Percentiles rank a stretch among this genome's conserved stretches.
Conservation (phyloP, 1,284 basidiomycete species). For the Ganoderma sinense region DNA sequence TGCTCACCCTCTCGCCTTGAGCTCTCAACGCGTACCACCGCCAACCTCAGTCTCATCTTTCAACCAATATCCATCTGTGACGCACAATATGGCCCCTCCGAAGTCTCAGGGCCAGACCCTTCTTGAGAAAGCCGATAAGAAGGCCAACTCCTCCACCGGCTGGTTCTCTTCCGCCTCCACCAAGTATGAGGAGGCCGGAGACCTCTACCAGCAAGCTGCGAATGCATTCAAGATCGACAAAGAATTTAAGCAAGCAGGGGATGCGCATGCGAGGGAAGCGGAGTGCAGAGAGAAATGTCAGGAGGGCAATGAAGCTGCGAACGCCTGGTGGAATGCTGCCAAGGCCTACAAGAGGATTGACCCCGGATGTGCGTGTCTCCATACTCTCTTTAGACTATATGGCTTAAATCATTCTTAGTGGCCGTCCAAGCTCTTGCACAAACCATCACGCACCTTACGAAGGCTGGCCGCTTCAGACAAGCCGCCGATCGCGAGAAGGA, state of each 20-base stretch:
- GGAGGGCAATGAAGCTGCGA: conserved; percentile 92
- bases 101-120: conserved; percentile 76
- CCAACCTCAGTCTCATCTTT: conserved; percentile 1
- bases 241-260: conserved; percentile 89
- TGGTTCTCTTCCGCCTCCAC: conserved; percentile 87
- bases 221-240: conserved; percentile 97
- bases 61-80: background rate
- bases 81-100: conserved; percentile 38
- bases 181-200: conserved; percentile 94
- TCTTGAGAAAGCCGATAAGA: conserved; percentile 92
- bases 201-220: conserved; percentile 93
- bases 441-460: conserved; percentile 85
- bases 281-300: conserved; percentile 89
- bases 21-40: background rate
- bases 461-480: conserved; percentile 93
- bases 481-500: conserved; percentile 98
- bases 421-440: conserved; percentile 91
- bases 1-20: conserved; percentile 11
- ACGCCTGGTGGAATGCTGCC: conserved; percentile 96
- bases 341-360: conserved; percentile 92
- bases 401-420: conserved; percentile 55
- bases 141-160: conserved; percentile 80
- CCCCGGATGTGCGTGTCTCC: conserved; percentile 73
- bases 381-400: background rate
- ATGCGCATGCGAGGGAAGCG: conserved; percentile 88